Evolutionary conservation across 768 basidiomycete species (phyloP).

Genomic region (Multifurca ochricompacta): DNA sequence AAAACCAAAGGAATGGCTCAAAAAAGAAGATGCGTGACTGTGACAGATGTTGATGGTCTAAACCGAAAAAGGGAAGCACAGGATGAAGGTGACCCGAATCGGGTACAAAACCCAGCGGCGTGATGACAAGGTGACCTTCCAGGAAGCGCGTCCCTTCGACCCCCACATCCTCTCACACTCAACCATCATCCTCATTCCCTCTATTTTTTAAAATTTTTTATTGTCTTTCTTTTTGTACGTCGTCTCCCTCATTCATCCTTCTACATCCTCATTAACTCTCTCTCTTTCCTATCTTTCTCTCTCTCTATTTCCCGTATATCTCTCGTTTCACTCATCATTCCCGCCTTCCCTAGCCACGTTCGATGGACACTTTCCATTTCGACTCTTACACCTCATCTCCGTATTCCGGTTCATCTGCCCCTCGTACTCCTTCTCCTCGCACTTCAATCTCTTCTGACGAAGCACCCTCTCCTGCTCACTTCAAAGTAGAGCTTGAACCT

Average conservation of each 20-base stretch:
- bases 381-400: slow-evolving; percentile 48
- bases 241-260: slow-evolving; percentile 14
- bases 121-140: slow-evolving; percentile 20
- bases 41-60: slow-evolving; percentile 17
- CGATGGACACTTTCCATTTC: slow-evolving; percentile 42
- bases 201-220: slow-evolving; percentile 20
- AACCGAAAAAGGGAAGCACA: slow-evolving; percentile 16
- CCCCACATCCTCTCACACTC: slow-evolving; percentile 17
- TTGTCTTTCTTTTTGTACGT: slow-evolving; percentile 16
- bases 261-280: not conserved
- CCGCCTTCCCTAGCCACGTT: slow-evolving; percentile 18
- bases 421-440: slow-evolving; percentile 66
- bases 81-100: slow-evolving; percentile 21
- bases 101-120: slow-evolving; percentile 22
- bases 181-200: slow-evolving; percentile 10
- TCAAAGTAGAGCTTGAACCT: slow-evolving; percentile 41
- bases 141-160: slow-evolving; percentile 22
- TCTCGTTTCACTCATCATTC: too few relatives aligned
- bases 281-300: slow-evolving; percentile 1
- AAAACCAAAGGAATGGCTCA: slow-evolving; percentile 9
- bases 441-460: slow-evolving; percentile 26
- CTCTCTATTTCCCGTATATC: slow-evolving; percentile 15
- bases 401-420: slow-evolving; percentile 62
- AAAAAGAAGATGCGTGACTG: slow-evolving; percentile 12
- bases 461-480: slow-evolving; percentile 28